phyloP scores from a whole-genome alignment of 2,329 filamentous ascomycete genomes.

The Fusarium globosum region DNA sequence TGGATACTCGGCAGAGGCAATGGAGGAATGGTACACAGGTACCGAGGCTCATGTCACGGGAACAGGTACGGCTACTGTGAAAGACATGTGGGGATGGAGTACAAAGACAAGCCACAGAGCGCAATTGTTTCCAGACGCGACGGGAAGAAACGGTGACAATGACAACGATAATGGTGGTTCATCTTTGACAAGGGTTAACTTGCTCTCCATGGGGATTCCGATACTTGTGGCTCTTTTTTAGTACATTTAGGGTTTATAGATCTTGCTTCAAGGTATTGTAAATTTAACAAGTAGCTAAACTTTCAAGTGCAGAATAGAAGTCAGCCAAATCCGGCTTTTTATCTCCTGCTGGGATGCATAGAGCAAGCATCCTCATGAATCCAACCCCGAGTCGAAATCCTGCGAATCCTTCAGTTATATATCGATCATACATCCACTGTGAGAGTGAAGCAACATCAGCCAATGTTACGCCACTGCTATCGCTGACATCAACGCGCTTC shows the following conservation, averaged over 20 bases:
- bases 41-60: not conserved
- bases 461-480: not conserved
- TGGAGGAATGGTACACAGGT: conserved; percentile 2
- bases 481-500: not conserved
- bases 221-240: not conserved
- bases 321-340: not conserved
- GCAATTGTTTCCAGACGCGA: not conserved
- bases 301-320: not conserved
- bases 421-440: not conserved
- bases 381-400: not conserved
- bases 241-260: too few species aligned
- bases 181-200: not conserved
- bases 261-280: too few species aligned
- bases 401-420: not conserved
- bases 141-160: not conserved
- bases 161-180: not conserved
- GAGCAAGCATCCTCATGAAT: not conserved
- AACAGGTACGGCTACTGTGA: not conserved
- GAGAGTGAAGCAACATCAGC: not conserved
- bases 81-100: not conserved
- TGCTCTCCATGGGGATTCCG: rapidly evolving
- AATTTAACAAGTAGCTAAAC: too few species aligned
- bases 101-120: not conserved
- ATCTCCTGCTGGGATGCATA: not conserved
- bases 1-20: not conserved